Conservation (phyloP, 768 basidiomycete species). For the Xerocomellus intermedius region DNA sequence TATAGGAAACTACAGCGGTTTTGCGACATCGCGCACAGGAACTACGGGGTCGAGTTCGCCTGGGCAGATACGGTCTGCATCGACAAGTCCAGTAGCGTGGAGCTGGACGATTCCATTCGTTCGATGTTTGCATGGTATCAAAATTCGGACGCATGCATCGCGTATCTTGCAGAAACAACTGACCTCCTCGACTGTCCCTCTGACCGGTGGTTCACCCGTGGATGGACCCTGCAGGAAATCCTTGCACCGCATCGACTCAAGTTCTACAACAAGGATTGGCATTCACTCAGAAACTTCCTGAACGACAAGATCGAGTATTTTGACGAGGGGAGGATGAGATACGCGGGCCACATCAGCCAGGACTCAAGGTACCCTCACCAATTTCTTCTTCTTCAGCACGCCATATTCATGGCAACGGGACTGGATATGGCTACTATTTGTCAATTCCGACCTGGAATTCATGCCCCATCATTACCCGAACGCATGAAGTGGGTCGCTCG, state of each 20-base stretch:
- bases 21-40: not conserved
- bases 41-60: slow-evolving; percentile 2
- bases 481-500: not conserved
- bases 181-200: not conserved
- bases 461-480: not conserved
- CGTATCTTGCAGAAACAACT: slow-evolving; percentile 1
- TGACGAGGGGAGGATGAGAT: not conserved
- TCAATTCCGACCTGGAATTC: not conserved
- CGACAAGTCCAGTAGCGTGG: slow-evolving; percentile 19
- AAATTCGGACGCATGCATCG: slow-evolving; percentile 11
- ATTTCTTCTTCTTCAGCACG: not conserved
- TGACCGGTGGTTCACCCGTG: not conserved
- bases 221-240: not conserved
- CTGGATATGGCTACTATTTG: not conserved
- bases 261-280: not conserved
- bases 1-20: not conserved
- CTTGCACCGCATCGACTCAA: not conserved
- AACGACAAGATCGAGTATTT: not conserved
- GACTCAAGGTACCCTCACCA: not conserved
- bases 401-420: not conserved
- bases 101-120: slow-evolving; percentile 19
- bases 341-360: no score
- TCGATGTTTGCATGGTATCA: slow-evolving; percentile 22
- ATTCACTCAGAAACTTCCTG: not conserved
- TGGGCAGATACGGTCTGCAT: slow-evolving; percentile 17